These are phyloP conservation scores for Nicotiana tabacum DNA, from an alignment of 257 asterid genomes.

Conservation along the genomic window DNA sequence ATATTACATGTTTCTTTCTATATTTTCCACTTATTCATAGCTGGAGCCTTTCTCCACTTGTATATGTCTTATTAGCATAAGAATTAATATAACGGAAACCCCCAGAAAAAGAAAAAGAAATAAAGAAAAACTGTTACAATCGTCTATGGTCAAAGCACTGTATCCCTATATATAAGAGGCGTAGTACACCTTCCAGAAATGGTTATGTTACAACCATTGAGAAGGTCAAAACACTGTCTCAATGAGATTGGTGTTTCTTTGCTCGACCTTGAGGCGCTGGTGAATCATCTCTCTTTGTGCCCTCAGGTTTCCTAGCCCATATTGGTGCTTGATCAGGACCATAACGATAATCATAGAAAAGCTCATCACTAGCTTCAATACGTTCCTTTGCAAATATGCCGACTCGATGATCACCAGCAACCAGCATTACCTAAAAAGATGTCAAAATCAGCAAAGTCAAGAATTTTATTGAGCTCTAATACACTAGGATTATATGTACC, in stretches of 20 bases:
- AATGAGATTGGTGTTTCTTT: slow-evolving; percentile 84
- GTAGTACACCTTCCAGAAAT: not conserved
- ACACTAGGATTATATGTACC: slow-evolving; percentile 37
- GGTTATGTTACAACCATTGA: not conserved
- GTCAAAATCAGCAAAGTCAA: slow-evolving; percentile 8
- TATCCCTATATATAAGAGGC: not conserved
- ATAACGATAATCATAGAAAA: slow-evolving; percentile 87
- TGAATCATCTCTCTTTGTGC: slow-evolving; percentile 56
- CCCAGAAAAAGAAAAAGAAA: not conserved
- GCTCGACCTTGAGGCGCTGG: slow-evolving; percentile 64
- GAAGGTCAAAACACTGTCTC: slow-evolving; percentile 8
- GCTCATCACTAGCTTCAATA: slow-evolving; percentile 79
- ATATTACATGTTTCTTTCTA: not conserved
- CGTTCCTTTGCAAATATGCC: slow-evolving; percentile 89
- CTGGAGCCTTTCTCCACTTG: not conserved
- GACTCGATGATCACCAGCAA: slow-evolving; percentile 98
- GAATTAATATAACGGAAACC: no score
- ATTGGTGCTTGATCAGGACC: slow-evolving; percentile 90
- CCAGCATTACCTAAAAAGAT: slow-evolving; percentile 63
- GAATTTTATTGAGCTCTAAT: not conserved
- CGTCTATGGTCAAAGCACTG: not conserved
- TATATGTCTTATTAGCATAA: not conserved
- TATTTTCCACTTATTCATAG: not conserved
- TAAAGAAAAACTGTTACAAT: not conserved
- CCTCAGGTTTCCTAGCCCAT: slow-evolving; percentile 83